Conservation (phyloP, 2,329 filamentous ascomycete species). For the Graphilbum ipis-grandicollis region DNA sequence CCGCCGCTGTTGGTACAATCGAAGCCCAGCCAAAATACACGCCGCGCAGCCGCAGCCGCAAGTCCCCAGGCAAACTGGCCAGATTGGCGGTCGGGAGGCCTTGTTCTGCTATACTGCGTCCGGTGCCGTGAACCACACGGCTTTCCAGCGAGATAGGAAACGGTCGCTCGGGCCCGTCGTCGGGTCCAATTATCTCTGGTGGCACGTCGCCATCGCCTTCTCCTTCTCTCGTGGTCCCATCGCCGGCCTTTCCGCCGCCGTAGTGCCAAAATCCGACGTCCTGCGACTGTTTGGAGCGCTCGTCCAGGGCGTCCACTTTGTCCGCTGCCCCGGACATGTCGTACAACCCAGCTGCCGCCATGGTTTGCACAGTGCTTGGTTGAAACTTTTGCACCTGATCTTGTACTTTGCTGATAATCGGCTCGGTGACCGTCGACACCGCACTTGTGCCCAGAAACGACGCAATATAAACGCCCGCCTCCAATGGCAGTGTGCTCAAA, state of each 20-base stretch:
- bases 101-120: constrained; percentile 19
- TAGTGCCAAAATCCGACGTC: constrained; percentile 19
- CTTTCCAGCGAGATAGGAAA: constrained; percentile 36
- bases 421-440: constrained; percentile 24
- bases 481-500: constrained; percentile 45
- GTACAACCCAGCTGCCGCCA: constrained; percentile 23
- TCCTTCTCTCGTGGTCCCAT: too few relatives aligned
- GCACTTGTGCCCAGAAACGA: constrained; percentile 28
- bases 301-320: constrained; percentile 17
- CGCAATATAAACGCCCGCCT: constrained; percentile 42
- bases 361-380: constrained; percentile 18
- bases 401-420: constrained; percentile 19
- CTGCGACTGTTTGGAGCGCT: constrained; percentile 17
- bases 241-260: constrained; percentile 9
- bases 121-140: constrained; percentile 26
- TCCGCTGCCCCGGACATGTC: constrained; percentile 15
- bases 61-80: constrained; percentile 28
- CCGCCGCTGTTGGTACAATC: constrained; percentile 13
- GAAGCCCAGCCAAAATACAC: constrained; percentile 50
- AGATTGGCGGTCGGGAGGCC: constrained; percentile 39
- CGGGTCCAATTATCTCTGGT: constrained; percentile 24
- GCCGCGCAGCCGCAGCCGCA: constrained; percentile 37
- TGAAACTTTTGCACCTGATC: constrained; percentile 20
- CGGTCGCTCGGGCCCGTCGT: constrained; percentile 32
- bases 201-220: constrained; percentile 16